Evolutionary conservation across 2,329 filamentous ascomycete genomes (phyloP).

Genomic region (Chaetomium strumarium): DNA sequence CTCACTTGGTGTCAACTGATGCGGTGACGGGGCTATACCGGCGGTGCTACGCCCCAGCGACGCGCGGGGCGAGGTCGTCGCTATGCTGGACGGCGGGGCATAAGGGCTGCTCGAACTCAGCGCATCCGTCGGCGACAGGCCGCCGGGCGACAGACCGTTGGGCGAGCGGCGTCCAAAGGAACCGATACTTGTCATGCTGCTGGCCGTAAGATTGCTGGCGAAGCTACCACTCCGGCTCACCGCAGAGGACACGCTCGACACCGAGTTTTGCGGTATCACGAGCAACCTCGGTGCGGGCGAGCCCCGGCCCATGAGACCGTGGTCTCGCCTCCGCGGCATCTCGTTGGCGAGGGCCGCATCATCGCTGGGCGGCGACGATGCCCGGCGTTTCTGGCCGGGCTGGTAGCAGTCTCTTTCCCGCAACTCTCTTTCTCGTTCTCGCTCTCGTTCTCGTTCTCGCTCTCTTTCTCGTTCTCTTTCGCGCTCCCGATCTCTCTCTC

Average conservation of each 20-base stretch:
- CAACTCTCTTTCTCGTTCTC: constrained; percentile 14
- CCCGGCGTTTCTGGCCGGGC: constrained; percentile 49
- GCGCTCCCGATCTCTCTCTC: constrained; percentile 27
- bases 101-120: constrained; percentile 44
- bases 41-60: constrained; percentile 34
- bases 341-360: constrained; percentile 40
- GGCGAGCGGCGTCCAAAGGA: constrained; percentile 45
- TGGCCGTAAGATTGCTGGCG: constrained; percentile 40
- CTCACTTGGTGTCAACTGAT: constrained; percentile 42
- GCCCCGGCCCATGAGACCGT: constrained; percentile 36
- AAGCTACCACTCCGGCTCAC: constrained; percentile 44
- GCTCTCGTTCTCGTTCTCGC: constrained; percentile 20
- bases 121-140: constrained; percentile 43
- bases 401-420: constrained; percentile 29
- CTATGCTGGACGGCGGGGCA: constrained; percentile 39
- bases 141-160: constrained; percentile 40
- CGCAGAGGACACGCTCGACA: constrained; percentile 41
- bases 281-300: constrained; percentile 48
- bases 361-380: constrained; percentile 48
- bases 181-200: constrained; percentile 37
- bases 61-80: constrained; percentile 43
- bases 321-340: constrained; percentile 43
- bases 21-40: constrained; percentile 34
- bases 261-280: constrained; percentile 40
- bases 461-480: constrained; percentile 20